Evolutionary conservation across 257 asterid genomes (phyloP), one percentile per base, ranked within the genome.

Genomic region (Ajuga chamaepitys): DNA sequence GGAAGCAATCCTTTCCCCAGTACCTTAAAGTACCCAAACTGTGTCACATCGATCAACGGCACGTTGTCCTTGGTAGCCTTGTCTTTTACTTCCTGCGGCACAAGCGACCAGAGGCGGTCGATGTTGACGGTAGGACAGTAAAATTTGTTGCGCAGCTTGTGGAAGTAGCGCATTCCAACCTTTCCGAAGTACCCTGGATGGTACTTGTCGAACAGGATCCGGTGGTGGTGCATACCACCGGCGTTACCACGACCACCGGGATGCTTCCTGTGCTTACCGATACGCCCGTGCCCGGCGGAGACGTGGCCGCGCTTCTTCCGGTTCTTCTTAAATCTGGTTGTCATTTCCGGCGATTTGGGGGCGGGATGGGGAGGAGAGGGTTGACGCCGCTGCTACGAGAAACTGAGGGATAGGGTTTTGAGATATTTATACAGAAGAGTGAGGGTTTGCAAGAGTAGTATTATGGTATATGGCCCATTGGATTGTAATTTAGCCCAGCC

Each of bases 211-310:
- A 86, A 86, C 50, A 86, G 86, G 79, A 86, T 86, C n/a, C n/a
- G n/a, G n/a, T n/a, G n/a, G n/a, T n/a, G n/a, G n/a, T n/a, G n/a
- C n/a, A n/a, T n/a, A n/a, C 2, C 90, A 81, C 94, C 94, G 46
- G 90, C 95, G 52, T 86, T 86, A 26, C 95, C 95, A 9, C 95
- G 86, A 21, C 95, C 95, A 2, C 86, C 87, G 13, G 94, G 94
- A 46, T 86, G 94, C 87, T 86, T 86, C 58, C 89, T 79, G 76
- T 86, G 95, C 59, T 86, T 86, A 0, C 95, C 95, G 66, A 86
- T 70, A 67, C 95, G 95, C 0, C 95, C 95, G 47, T 86, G 94
- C 0, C 95, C 95, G 62, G 95, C 95, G 75, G 70, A n/a, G n/a
- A n/a, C n/a, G n/a, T n/a, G n/a, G n/a, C n/a, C n/a, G n/a, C n/a